Base-by-base conservation (phyloP, 2,329 filamentous ascomycete genomes). In the Purpureocillium lavendulum region DNA sequence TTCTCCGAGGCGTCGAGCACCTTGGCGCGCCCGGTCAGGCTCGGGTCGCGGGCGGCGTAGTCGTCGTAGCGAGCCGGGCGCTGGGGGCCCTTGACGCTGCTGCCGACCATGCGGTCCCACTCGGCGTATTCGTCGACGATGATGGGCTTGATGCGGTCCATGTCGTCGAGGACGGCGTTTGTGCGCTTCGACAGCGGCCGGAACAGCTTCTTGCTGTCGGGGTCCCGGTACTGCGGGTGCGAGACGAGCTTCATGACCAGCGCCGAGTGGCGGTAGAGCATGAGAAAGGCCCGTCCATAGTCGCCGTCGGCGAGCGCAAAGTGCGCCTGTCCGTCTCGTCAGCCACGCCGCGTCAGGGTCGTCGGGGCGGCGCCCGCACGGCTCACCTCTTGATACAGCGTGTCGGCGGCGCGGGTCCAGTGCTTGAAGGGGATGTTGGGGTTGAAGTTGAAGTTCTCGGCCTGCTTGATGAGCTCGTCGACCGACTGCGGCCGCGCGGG, bases 281-380 rank as follows among this genome's bases (percentile, higher is more conserved):
- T 79, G 40, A 96, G 75, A 60, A 94, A 98, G 4, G 90, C 86
- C 55, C 92, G 84, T 51, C 88, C 79, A 47, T 87, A 79, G 61
- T 96, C 89, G 53, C 83, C 82, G 61, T 97, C 90, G 32, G 76
- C 75, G 53, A 92, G 75, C 57, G 95, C 95, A 51, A 90, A 87
- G 38, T 78, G 73, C 15, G 87, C 89, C 86, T 96, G 32, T 11
- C 15, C 7, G 13, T 13, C 7, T 7, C 10, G 17, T 14, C 33
- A 33, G 39, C 28, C 12, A 30, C 11, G n/a, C 29, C 29, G 13
- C n/a, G n/a, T n/a, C n/a, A n/a, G n/a, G n/a, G n/a, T n/a, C n/a
- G n/a, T n/a, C n/a, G n/a, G 11, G 7, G 7, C 11, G 11, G 29
- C 5, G 11, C 11, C n/a, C n/a, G 29, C 29, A 30, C 17, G n/a